Evolutionary conservation across 768 basidiomycete species (phyloP), one percentile per base, ranked within the genome.

Genomic region (Amanita rimosa): DNA sequence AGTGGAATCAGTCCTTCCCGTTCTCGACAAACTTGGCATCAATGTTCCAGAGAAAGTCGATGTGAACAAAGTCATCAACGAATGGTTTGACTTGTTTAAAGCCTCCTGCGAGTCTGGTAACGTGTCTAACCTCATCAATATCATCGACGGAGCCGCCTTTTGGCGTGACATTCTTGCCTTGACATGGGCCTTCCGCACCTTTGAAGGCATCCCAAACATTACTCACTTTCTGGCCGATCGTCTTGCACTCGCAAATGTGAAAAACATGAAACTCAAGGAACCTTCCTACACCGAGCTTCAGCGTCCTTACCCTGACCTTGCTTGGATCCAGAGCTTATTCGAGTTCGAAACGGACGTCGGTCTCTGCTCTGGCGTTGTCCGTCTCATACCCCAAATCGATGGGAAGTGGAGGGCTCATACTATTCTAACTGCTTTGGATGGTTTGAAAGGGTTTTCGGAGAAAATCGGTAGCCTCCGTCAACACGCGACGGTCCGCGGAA

Each of bases 111-210:
- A 42, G 16, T 33, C 40, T 22, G 41, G 21, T 5, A 21, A 50
- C 16, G 38, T 50, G 8, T 16, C 29, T 2, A 31, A 14, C 22
- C 29, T 44, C n/a, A 4, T 35, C 4, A 44, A 45, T 27, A 51
- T 54, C 17, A 44, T 57, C 6, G 53, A 43, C 2, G 53, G 56
- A 9, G 47, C 36, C 27, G 67, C 66, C 3, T 74, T 73, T 50
- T 83, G 80, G 81, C 64, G 79, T 9, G 81, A 83, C 53, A 65
- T 74, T 45, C 69, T 80, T 14, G 69, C 75, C 0, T 66, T 83
- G 46, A 81, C 81, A 14, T 82, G 78, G 78, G 70, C 78, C 50
- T 73, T 81, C 42, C 73, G 79, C 35, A 76, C 78, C 6, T 75
- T 83, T 55, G 67, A 72, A 53, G 69, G 74, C 10, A 60, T 54